Percentiles rank a stretch among this genome's conserved stretches.
phyloP scores from a whole-genome alignment of 805 yeast genomes.

The Saccharomycopsis synnaedendra region DNA sequence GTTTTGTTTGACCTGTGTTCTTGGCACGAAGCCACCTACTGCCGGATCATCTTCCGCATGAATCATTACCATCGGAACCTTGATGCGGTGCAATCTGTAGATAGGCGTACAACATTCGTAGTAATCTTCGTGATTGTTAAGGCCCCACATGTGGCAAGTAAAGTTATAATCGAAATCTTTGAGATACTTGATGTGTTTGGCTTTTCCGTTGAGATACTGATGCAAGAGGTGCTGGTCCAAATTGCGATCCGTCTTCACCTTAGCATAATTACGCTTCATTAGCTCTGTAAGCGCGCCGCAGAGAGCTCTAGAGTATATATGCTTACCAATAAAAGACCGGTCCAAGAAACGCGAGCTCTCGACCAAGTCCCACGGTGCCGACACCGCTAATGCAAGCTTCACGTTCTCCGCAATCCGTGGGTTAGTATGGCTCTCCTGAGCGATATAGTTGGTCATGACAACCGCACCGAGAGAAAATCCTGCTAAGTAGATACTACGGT shows the following conservation, averaged over 20 bases:
- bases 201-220: conserved; percentile 8
- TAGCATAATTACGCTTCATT: conserved; percentile 30
- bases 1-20: conserved; percentile 35
- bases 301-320: conserved; percentile 41
- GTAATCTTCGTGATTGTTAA: conserved; percentile 50
- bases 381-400: conserved; percentile 47
- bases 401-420: conserved; percentile 22
- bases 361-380: conserved; percentile 66
- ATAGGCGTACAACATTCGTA: conserved; percentile 53
- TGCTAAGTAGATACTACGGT: conserved; percentile 53
- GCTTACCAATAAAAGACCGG: conserved; percentile 28
- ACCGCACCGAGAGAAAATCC: conserved; percentile 80
- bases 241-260: conserved; percentile 24
- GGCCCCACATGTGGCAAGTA: conserved; percentile 60
- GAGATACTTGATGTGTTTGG: conserved; percentile 22
- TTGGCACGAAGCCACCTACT: conserved; percentile 45
- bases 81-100: conserved; percentile 35
- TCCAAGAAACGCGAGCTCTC: conserved; percentile 34
- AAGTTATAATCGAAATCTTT: conserved; percentile 51
- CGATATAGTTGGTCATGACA: conserved; percentile 59
- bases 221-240: conserved; percentile 16
- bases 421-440: conserved; percentile 41
- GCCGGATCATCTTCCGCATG: conserved; percentile 70
- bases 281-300: conserved; percentile 33
- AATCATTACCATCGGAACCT: conserved; percentile 55